A percentile compares a stretch with the other conserved stretches of the same genome.
Evolutionary conservation across 2,329 filamentous ascomycete species (phyloP).

Genomic region (Talaromyces rugulosus): DNA sequence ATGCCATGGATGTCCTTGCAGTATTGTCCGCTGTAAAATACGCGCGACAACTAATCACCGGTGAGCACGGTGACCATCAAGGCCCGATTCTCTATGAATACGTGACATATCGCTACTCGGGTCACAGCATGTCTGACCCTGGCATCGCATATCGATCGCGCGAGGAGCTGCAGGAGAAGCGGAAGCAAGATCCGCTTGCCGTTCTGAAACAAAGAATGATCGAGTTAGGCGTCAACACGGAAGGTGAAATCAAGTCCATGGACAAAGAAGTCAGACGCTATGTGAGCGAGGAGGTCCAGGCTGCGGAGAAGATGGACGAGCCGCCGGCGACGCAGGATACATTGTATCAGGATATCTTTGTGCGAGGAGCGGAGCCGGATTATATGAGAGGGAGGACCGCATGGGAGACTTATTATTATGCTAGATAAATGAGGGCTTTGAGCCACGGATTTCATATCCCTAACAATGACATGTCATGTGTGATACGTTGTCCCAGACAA

Average conservation of each 20-base stretch:
- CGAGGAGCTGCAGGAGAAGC: constrained; percentile 96
- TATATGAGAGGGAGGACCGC: constrained; percentile 76
- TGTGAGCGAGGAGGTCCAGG: constrained; percentile 79
- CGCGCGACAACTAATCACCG: constrained; percentile 68
- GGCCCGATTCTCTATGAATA: constrained; percentile 92
- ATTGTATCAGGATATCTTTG: constrained; percentile 89
- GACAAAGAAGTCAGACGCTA: constrained; percentile 81
- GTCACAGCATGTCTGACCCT: constrained; percentile 96
- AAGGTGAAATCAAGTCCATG: constrained; percentile 86
- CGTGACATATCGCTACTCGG: constrained; percentile 93
- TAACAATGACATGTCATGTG: neutral
- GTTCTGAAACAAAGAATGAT: constrained; percentile 91
- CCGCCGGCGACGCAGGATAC: constrained; percentile 74
- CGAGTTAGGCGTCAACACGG: constrained; percentile 79
- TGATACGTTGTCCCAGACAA: neutral
- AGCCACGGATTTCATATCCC: neutral
- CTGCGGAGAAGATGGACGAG: constrained; percentile 75
- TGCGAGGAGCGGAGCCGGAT: constrained; percentile 72
- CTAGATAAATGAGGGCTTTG: neutral
- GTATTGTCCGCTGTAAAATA: constrained; percentile 89
- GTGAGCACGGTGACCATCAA: constrained; percentile 60
- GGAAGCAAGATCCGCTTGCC: constrained; percentile 89
- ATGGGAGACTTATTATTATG: constrained; percentile 76
- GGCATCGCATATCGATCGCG: constrained; percentile 95
- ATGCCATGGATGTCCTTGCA: constrained; percentile 94